Evolutionary conservation across 2,329 filamentous ascomycete genomes (phyloP), one percentile per base, ranked within the genome.

Genomic region (Arthroderma uncinatum): DNA sequence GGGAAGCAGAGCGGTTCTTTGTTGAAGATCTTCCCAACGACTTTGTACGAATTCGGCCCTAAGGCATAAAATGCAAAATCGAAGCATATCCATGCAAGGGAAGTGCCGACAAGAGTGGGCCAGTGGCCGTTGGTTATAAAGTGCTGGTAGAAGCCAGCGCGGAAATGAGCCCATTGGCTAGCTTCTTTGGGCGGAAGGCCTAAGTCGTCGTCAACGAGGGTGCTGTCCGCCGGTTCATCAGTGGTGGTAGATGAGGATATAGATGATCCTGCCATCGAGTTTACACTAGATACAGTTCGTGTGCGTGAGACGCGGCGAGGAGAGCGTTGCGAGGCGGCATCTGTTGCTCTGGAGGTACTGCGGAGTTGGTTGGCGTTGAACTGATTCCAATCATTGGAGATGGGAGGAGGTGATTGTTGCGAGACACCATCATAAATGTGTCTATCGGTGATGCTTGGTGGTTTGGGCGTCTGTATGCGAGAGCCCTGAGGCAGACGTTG

Each of bases 61-160:
- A 62, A 53, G 4, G 57, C 61, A 52, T 62, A 62, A 42, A 61
- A 62, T 3, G 61, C 61, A 52, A 62, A 62, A 23, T 62, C 61
- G 23, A 62, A 62, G 39, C 53, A 62, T 23, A 57, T 57, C 60
- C 61, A 62, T n/a, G 60, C 54, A 9, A 60, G 47, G 4, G 61
- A 57, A 2, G 61, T 62, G 2, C 60, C 61, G 5, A 61, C 14
- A 1, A 62, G 44, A 6, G 59, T 59, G 9, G 59, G 54, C 60
- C 61, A 62, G 30, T 62, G 36, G 12, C 60, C 61, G 16, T 60
- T 57, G 33, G 47, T 53, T 36, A 61, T 53, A 33, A 62, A 61
- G 21, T 62, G 59, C 36, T 62, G 42, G 42, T 50, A 40, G 44
- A 62, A 56, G 12, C 57, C 55, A 14, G 56, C 21, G 33, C 58